Base-by-base conservation (phyloP, 192 early-diverging fungal species). In the Backusella sp. region DNA sequence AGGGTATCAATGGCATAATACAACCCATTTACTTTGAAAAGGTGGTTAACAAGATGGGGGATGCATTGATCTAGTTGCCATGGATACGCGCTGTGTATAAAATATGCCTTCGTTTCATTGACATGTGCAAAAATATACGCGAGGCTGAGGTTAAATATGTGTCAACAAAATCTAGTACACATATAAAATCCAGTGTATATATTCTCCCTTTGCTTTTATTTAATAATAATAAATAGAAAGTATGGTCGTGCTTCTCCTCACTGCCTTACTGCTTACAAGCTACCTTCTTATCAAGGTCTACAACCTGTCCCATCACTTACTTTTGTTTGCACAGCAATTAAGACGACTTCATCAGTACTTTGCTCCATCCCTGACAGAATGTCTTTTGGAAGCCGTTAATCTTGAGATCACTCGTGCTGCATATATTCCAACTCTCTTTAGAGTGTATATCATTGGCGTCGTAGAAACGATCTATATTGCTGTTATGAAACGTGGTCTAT, bases 1-100 rank as follows among this genome's bases (percentile, higher is more conserved):
- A 85, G n/a, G 96, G 95, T 2, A 78, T 88, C 52, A 73, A 88
- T 30, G 95, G 95, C 0, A 69, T 89, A 28, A 86, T 97, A 36
- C 75, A 84, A 21, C 73, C 86, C 1, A 76, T 85, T 56, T 96
- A 94, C 80, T 96, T 97, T 82, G 53, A 44, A 19, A 86, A 87
- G 78, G 89, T 95, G 4, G 79, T 85, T 15, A 73, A 75, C 72
- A 37, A 72, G 53, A 14, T 77, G 39, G 82, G 76, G 5, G 28
- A 71, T 46, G 11, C 11, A 30, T 34, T 71, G 44, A 23, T 46
- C 3, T 71, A 49, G 26, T 17, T 17, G 32, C 32, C 32, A 32
- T 32, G 32, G 32, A 32, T 32, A 32, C 32, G 32, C 32, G 4
- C 42, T 5, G 3, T 44, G 15, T 44, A 44, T 44, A 19, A 44